These are phyloP conservation scores for Sporobolomyces phaffii DNA, from an alignment of 768 basidiomycete genomes.

Conservation along the genomic window DNA sequence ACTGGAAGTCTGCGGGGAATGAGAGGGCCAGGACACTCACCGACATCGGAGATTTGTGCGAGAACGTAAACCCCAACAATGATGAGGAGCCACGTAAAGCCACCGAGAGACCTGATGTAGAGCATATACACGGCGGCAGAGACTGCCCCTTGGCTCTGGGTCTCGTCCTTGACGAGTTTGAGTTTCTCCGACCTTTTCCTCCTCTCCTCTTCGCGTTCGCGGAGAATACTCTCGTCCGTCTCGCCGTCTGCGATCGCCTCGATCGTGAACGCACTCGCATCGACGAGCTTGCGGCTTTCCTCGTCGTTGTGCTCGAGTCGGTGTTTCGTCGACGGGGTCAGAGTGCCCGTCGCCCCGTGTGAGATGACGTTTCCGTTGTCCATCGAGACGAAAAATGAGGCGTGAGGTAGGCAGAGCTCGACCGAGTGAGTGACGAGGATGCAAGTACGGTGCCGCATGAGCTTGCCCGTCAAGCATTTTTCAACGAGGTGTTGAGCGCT, in stretches of 20 bases:
- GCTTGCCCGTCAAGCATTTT: constrained; percentile 70
- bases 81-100: constrained; percentile 14
- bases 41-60: constrained; percentile 15
- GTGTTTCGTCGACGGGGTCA: background rate
- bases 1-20: background rate
- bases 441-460: constrained; percentile 71
- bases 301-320: constrained; percentile 26
- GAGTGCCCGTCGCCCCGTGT: constrained; percentile 5
- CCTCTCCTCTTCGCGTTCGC: constrained; percentile 12
- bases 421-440: constrained; percentile 92
- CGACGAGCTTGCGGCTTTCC: background rate
- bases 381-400: constrained; percentile 57
- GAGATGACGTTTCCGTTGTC: constrained; percentile 26
- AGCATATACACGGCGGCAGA: constrained; percentile 22
- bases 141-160: constrained; percentile 18
- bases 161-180: constrained; percentile 38
- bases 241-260: constrained; percentile 14
- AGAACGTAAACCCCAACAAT: background rate
- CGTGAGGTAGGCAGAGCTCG: constrained; percentile 73
- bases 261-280: constrained; percentile 19
- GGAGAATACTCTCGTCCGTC: background rate
- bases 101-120: constrained; percentile 35
- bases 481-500: constrained; percentile 68
- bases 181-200: constrained; percentile 14
- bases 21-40: background rate